Percentiles rank a stretch among this genome's conserved stretches.
Evolutionary conservation across 2,329 filamentous ascomycete species (phyloP).

Genomic region (Tolypocladium ophioglossoides): DNA sequence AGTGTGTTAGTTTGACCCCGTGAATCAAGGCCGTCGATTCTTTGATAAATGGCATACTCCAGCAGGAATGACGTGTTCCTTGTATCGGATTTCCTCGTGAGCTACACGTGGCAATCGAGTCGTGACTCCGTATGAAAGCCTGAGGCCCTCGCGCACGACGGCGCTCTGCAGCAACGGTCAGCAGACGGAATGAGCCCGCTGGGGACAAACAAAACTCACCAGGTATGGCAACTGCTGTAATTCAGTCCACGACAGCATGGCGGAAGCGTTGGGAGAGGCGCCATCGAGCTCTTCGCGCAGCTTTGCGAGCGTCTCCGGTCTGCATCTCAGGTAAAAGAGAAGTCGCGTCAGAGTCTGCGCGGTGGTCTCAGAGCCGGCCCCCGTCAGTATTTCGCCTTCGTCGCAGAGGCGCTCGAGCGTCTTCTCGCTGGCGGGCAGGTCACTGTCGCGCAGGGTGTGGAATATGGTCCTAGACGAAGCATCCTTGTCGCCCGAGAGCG

Average conservation of each 20-base stretch:
- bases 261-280: not conserved
- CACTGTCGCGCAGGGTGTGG: constrained; percentile 5
- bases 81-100: constrained; percentile 4
- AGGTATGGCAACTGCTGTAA: constrained; percentile 5
- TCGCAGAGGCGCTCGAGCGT: constrained; percentile 8
- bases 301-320: not conserved
- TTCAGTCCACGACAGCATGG: constrained; percentile 1
- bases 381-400: constrained; percentile 9
- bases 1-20: not conserved
- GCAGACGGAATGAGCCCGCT: not conserved
- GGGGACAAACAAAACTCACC: not conserved
- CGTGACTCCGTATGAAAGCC: constrained; percentile 7
- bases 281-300: not conserved
- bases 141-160: constrained; percentile 4
- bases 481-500: not conserved
- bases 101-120: constrained; percentile 5
- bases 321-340: not conserved
- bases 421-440: constrained; percentile 7
- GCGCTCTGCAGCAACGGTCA: constrained; percentile 1
- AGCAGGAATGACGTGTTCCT: constrained; percentile 4
- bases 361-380: constrained; percentile 13
- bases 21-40: not conserved
- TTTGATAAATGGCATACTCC: constrained; percentile 1
- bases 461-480: not conserved
- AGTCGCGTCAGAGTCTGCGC: constrained; percentile 2